Base-by-base conservation (phyloP, 2,329 filamentous ascomycete genomes). In the Exserohilum rostratum region DNA sequence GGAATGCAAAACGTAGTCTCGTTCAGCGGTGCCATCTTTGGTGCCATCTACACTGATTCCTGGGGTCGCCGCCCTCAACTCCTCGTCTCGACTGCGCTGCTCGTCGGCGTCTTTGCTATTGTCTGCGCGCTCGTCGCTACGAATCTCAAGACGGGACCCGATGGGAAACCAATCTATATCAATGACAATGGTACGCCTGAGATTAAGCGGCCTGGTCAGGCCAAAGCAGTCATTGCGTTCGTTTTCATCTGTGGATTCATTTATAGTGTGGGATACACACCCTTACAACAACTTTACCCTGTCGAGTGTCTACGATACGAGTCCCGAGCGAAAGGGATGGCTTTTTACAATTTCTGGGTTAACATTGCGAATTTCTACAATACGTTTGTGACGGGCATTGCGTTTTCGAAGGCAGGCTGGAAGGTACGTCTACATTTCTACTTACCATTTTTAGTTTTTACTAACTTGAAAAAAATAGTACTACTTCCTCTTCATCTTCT, bases 281-380 rank as follows among this genome's bases (percentile, higher is more conserved):
- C 79, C 2, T 65, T 82, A 15, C 78, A 80, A 61, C 77, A 77
- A 11, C 60, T 82, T 2, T 82, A 81, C 59, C 77, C 78, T 0
- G 79, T 81, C n/a, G 79, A 82, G 57, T 79, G 77, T 60, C 68
- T 82, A 13, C 72, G 76, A 5, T 81, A 80, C 53, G 77, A 79
- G 53, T 77, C 70, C 0, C 71, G 80, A 13, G 79, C 79, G 2
- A 82, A 82, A 59, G 79, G 80, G 2, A 80, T 80, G 74, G 78
- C 76, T 6, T 74, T 80, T 58, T 79, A 79, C 58, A 79, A 79
- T 42, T 73, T 80, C 52, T 76, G 75, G 64, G 77, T 78, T 47
- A 80, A 80, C 46, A 67, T 79, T 48, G 77, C 77, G 5, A 68
- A 70, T 17, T 78, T 80, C 52, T 78, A 78, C 58, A 80, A 80